A percentile compares a stretch with the other conserved stretches of the same genome.
phyloP scores from a whole-genome alignment of 2,329 filamentous ascomycete genomes.

The Zarea fungicola region DNA sequence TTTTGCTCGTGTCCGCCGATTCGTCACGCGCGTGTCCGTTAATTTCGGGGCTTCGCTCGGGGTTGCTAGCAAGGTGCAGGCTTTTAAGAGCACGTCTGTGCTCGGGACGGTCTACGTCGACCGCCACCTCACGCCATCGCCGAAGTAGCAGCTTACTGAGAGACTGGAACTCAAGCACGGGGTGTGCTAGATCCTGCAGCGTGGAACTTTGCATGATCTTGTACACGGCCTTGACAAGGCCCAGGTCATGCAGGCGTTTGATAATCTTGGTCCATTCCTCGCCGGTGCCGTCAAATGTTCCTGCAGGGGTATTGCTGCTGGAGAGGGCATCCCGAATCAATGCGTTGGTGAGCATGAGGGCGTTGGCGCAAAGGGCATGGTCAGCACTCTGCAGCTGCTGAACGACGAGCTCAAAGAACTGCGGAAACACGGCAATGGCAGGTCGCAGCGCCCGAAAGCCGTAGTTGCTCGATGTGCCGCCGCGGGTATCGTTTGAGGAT shows the following conservation, averaged over 20 bases:
- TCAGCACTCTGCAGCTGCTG: slow-evolving; percentile 88
- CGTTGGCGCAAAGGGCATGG: slow-evolving; percentile 91
- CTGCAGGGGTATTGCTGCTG: slow-evolving; percentile 49
- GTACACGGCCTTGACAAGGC: slow-evolving; percentile 87
- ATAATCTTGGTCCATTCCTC: slow-evolving; percentile 95
- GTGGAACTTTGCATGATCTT: slow-evolving; percentile 91
- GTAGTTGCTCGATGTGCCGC: slow-evolving; percentile 54
- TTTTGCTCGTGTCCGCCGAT: slow-evolving; percentile 38
- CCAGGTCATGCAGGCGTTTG: slow-evolving; percentile 86
- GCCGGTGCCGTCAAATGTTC: slow-evolving; percentile 24
- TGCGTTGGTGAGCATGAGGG: slow-evolving; percentile 90
- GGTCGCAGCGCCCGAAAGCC: slow-evolving; percentile 91
- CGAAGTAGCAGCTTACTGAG: slow-evolving; percentile 81
- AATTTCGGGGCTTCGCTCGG: slow-evolving; percentile 42
- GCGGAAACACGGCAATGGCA: slow-evolving; percentile 82
- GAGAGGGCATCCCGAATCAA: slow-evolving; percentile 88
- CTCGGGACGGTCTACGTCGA: slow-evolving; percentile 82
- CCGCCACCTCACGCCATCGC: slow-evolving; percentile 80
- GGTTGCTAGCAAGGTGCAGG: slow-evolving; percentile 75
- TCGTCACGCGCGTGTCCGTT: slow-evolving; percentile 37
- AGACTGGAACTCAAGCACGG: slow-evolving; percentile 87
- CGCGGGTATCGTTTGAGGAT: slow-evolving; percentile 30
- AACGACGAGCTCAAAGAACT: slow-evolving; percentile 92
- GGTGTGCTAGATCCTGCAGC: slow-evolving; percentile 83
- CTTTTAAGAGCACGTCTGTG: slow-evolving; percentile 83